Evolutionary conservation across 495 filamentous ascomycete species (phyloP), one percentile per base, ranked within the genome.

Genomic region (Hypoxylon subgilvum): DNA sequence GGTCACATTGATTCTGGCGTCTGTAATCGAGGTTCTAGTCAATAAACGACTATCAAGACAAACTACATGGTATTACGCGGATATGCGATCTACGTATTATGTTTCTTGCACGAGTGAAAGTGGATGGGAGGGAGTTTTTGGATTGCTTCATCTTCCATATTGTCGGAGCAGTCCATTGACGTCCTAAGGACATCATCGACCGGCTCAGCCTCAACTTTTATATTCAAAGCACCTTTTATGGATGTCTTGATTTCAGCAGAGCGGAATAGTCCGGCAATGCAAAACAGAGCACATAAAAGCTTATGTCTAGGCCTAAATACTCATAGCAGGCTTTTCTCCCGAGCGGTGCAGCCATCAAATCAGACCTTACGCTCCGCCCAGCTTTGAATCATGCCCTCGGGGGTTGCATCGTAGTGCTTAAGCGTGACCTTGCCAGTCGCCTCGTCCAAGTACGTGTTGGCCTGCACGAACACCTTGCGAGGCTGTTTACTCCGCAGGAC

Each of bases 381-480:
- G 73, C 92, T 96, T 78, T 89, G 81, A 46, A 98, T 90, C 78
- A 98, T 82, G 6, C 93, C 93, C 69, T 94, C 86, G 6, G 85
- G 75, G 0, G 84, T 90, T 1, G 91, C 82, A 63, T 96, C 93
- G 76, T 98, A 98, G 74, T 98, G 91, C 74, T 84, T 90, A 71
- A 96, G 69, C 16, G 74, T 82, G 13, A 96, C 90, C 71, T 84
- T 81, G 28, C 88, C 90, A 9, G 86, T 87, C 4, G 72, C 73
- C 44, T 86, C 80, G 13, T 84, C 77, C 40, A 91, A 69, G 34
- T 82, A 74, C 6, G 94, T 97, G 75, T 96, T 98, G 27, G 89
- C 91, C 75, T 96, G 91, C 13, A 98, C 92, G 74, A 96, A 97
- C 32, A 96, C 87, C 79, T 97, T 98, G 50, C 94, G 81, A 28